Base-by-base conservation (phyloP, 257 asterid genomes). In the Anisodus acutangulus region DNA sequence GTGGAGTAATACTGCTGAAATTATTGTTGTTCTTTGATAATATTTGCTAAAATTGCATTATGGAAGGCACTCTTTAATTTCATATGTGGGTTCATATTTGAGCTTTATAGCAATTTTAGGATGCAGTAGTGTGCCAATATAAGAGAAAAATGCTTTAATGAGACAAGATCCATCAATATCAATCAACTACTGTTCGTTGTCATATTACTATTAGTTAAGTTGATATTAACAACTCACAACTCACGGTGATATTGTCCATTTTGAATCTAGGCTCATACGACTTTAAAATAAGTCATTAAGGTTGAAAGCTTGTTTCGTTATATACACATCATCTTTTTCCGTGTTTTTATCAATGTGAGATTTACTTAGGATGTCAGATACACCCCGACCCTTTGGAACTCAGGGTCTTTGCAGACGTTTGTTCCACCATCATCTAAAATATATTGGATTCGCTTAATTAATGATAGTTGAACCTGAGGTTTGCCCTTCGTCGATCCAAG, bases 1-100 rank as follows among this genome's bases (percentile, higher is more conserved):
- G 67, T 76, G 79, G 59, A 19, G 57, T 31, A 31, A 31, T 63
- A 51, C 64, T 69, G 78, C 63, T 60, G 53, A 10, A 83, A 59
- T 58, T 59, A 13, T 3, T 64, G 71, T 8, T 13, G 0, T 10
- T 26, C 62, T 80, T 59, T 59, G 7, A 17, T 16, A 2, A 16
- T 58, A 55, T 55, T 13, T 55, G n/a, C 17, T 55, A 13, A 55
- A 8, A 9, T 9, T 51, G 55, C 45, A 41, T 31, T 31, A 31
- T 31, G 35, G 26, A 22, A 31, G 35, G 35, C 35, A 31, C 35
- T 31, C 35, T 31, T 31, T 31, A 31, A 31, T 31, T 31, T 31
- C 0, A 22, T 22, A 22, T 22, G 11, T 2, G 9, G 26, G 5
- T 64, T 11, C 26, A 3, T 26, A 10, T 12, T 0, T 26, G 15